phyloP scores from a whole-genome alignment of 2,329 filamentous ascomycete genomes.

The Aspergillus sp. region DNA sequence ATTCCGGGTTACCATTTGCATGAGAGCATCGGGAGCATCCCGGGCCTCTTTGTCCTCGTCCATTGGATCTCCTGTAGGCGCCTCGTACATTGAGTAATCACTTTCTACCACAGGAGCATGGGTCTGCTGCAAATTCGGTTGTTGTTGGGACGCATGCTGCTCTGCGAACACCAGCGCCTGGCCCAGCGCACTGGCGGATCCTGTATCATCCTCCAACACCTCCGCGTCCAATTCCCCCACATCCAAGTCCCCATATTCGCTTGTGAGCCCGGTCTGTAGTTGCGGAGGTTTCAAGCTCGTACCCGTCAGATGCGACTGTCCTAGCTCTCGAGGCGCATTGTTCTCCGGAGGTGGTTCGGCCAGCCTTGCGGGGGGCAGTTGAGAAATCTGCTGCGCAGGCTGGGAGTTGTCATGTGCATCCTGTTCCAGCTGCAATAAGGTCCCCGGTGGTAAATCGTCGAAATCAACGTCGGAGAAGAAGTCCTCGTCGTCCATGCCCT shows the following conservation, averaged over 20 bases:
- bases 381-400: constrained; percentile 16
- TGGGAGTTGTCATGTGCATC: constrained; percentile 39
- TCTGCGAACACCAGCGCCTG: constrained; percentile 6
- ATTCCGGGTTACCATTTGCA: constrained; percentile 18
- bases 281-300: constrained; percentile 19
- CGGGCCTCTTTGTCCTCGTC: neutral
- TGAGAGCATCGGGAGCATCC: constrained; percentile 9
- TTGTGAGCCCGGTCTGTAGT: constrained; percentile 29
- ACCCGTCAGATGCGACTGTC: constrained; percentile 5
- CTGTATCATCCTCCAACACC: constrained; percentile 31
- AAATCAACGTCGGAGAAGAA: constrained; percentile 42
- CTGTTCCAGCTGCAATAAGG: constrained; percentile 39
- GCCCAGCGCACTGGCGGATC: constrained; percentile 6
- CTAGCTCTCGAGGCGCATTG: neutral
- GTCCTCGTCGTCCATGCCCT: constrained; percentile 42
- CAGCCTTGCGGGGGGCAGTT: constrained; percentile 5
- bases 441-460: constrained; percentile 36
- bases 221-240: constrained; percentile 38
- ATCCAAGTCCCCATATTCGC: constrained; percentile 36
- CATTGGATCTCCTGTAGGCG: neutral
- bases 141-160: constrained; percentile 2
- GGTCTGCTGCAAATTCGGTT: constrained; percentile 6
- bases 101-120: constrained; percentile 15
- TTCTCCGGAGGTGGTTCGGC: constrained; percentile 1
- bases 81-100: constrained; percentile 6